Base-by-base conservation (phyloP, 768 basidiomycete species). In the Lactarius evosmus region DNA sequence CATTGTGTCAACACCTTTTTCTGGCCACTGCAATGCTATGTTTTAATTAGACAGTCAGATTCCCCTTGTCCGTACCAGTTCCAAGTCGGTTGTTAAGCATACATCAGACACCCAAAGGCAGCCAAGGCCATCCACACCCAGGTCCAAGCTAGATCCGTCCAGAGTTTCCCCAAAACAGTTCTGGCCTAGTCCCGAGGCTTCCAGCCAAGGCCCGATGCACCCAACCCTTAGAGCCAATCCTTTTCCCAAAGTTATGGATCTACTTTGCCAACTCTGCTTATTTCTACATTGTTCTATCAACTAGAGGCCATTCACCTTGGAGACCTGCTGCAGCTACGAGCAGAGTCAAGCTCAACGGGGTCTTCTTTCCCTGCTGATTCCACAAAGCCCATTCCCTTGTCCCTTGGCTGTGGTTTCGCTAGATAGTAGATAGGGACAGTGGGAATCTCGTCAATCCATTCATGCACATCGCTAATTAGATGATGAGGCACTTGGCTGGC, bases 261-360 rank as follows among this genome's bases (percentile, higher is more conserved):
- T 84, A 84, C 84, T 87, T 87, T 87, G 86, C 85, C 80, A 80
- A 84, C 83, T 86, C 83, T n/a, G n/a, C n/a, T n/a, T n/a, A n/a
- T n/a, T n/a, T n/a, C n/a, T n/a, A n/a, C n/a, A n/a, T n/a, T n/a
- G n/a, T n/a, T n/a, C n/a, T n/a, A n/a, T n/a, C n/a, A n/a, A n/a
- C n/a, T n/a, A n/a, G n/a, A n/a, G n/a, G n/a, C n/a, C n/a, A n/a
- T n/a, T n/a, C n/a, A n/a, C n/a, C n/a, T n/a, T n/a, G n/a, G n/a
- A n/a, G n/a, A n/a, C n/a, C n/a, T n/a, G n/a, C n/a, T n/a, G n/a
- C n/a, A n/a, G n/a, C n/a, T n/a, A n/a, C n/a, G n/a, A n/a, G n/a
- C n/a, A 87, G 85, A 87, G 85, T 87, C 85, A 87, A 86, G 85
- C 85, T 86, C 85, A 86, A 85, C 85, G 86, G 85, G 85, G 84